Evolutionary conservation across 495 filamentous ascomycete genomes (phyloP).

Genomic region (Elasticomyces elasticus): DNA sequence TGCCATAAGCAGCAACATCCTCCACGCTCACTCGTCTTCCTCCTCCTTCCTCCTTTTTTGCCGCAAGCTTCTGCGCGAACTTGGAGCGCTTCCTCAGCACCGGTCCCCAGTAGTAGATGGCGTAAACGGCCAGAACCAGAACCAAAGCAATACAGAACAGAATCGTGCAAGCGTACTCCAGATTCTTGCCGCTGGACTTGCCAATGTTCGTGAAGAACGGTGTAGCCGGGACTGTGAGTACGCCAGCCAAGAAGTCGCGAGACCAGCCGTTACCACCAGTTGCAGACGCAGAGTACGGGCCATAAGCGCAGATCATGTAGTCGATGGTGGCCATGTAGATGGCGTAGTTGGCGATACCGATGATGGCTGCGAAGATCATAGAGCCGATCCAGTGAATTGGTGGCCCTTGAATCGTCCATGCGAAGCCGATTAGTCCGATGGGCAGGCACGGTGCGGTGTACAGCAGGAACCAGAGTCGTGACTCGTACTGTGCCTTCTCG

Average conservation of each 20-base stretch:
- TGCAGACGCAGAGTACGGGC: constrained; percentile 66
- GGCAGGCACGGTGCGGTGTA: constrained; percentile 52
- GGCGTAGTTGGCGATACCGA: constrained; percentile 57
- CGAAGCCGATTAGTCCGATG: constrained; percentile 60
- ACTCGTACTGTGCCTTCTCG: constrained; percentile 52
- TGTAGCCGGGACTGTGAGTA: constrained; percentile 62
- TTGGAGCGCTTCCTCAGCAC: constrained; percentile 55
- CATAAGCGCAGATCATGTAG: constrained; percentile 77
- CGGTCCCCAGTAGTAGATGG: constrained; percentile 70
- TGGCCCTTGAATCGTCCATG: constrained; percentile 51
- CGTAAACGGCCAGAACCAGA: constrained; percentile 63
- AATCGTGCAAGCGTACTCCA: constrained; percentile 64
- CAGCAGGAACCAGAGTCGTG: constrained; percentile 49
- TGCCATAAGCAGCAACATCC: neutral
- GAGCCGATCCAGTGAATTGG: constrained; percentile 54
- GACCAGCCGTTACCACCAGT: constrained; percentile 69
- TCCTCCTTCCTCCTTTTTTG: constrained; percentile 13
- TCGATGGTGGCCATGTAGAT: constrained; percentile 79
- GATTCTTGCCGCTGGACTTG: constrained; percentile 49
- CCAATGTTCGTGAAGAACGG: constrained; percentile 50
- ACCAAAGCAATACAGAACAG: constrained; percentile 57
- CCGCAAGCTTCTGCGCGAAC: constrained; percentile 51
- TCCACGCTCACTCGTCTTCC: constrained; percentile 12
- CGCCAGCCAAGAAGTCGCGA: constrained; percentile 73
- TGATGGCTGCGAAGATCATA: constrained; percentile 53